Percentiles rank a stretch among this genome's conserved stretches.
Conservation (phyloP, 2,329 filamentous ascomycete genomes). For the Pseudocercospora crystallina region DNA sequence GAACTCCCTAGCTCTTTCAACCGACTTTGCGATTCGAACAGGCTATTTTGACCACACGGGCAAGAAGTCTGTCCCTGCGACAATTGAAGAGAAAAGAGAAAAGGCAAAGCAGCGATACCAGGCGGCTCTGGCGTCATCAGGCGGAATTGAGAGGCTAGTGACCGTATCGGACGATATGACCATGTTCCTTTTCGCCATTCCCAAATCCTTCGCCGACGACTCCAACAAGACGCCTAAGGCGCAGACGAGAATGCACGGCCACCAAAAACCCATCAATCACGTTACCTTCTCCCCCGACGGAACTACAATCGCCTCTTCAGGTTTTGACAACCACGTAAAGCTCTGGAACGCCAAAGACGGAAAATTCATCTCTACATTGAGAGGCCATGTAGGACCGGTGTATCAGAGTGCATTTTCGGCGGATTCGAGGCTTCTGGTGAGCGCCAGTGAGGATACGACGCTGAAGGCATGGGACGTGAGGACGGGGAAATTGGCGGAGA, state of each 20-base stretch:
- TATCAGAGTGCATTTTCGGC: slow-evolving; percentile 92
- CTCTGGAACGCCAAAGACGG: slow-evolving; percentile 78
- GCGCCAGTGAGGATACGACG: slow-evolving; percentile 86
- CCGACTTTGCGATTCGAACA: slow-evolving; percentile 84
- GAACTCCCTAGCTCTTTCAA: slow-evolving; percentile 90
- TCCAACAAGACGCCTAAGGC: slow-evolving; percentile 62
- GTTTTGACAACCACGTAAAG: slow-evolving; percentile 94
- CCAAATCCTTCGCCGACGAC: slow-evolving; percentile 47
- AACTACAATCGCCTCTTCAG: slow-evolving; percentile 78
- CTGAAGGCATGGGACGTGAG: slow-evolving; percentile 93
- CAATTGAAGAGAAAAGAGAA: slow-evolving; percentile 67
- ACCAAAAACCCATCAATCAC: slow-evolving; percentile 96
- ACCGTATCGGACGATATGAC: slow-evolving; percentile 95
- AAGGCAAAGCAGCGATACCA: slow-evolving; percentile 83
- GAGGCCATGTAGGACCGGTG: slow-evolving; percentile 86
- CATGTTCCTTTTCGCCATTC: slow-evolving; percentile 92
- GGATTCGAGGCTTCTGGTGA: slow-evolving; percentile 85
- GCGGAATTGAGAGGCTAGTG: slow-evolving; percentile 76
- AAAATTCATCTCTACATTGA: slow-evolving; percentile 79
- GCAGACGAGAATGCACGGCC: slow-evolving; percentile 82
- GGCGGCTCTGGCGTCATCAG: slow-evolving; percentile 65
- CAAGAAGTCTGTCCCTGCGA: slow-evolving; percentile 62
- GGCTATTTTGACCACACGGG: slow-evolving; percentile 82
- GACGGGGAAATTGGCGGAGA: slow-evolving; percentile 75
- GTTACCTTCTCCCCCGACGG: slow-evolving; percentile 93